Evolutionary conservation across 352 stramenopile species (phyloP).

Genomic region (Peronospora farinosa): DNA sequence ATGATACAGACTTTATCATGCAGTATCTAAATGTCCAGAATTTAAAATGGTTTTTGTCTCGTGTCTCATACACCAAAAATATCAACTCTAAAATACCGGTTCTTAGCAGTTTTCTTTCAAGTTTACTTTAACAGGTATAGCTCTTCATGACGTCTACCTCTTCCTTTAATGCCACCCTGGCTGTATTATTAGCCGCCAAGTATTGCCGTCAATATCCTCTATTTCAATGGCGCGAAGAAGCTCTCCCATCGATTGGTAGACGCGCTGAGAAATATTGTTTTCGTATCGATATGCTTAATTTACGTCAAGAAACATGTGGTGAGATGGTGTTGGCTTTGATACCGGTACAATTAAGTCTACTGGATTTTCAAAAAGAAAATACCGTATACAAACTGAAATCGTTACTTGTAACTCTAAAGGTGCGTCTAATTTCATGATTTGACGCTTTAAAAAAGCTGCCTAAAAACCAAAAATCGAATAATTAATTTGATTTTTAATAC

Average conservation of each 20-base stretch:
- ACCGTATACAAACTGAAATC: constrained; percentile 67
- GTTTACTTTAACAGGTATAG: too few species aligned
- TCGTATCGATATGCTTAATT: constrained; percentile 61
- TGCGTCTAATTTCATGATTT: too few species aligned
- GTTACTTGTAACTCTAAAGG: constrained; percentile 69
- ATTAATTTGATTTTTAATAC: neutral
- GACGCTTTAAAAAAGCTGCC: too few species aligned
- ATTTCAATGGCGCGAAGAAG: constrained; percentile 65
- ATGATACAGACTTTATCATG: too few species aligned
- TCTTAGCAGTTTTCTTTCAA: too few species aligned
- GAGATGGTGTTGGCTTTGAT: constrained; percentile 63
- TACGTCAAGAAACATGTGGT: constrained; percentile 43
- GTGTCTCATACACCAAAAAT: too few species aligned
- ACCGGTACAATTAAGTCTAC: constrained; percentile 43
- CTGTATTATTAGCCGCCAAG: constrained; percentile 71
- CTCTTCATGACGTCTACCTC: constrained; percentile 23
- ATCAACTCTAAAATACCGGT: neutral
- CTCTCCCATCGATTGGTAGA: constrained; percentile 47
- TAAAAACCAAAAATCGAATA: too few species aligned
- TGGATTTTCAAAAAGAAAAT: constrained; percentile 54
- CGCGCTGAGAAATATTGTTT: constrained; percentile 66
- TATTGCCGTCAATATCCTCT: constrained; percentile 66
- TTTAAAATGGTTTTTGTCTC: too few species aligned
- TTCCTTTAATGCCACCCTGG: constrained; percentile 49
- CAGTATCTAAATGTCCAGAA: too few species aligned